phyloP scores from a whole-genome alignment of 2,329 filamentous ascomycete genomes.

The Hymenoscyphus occultus region DNA sequence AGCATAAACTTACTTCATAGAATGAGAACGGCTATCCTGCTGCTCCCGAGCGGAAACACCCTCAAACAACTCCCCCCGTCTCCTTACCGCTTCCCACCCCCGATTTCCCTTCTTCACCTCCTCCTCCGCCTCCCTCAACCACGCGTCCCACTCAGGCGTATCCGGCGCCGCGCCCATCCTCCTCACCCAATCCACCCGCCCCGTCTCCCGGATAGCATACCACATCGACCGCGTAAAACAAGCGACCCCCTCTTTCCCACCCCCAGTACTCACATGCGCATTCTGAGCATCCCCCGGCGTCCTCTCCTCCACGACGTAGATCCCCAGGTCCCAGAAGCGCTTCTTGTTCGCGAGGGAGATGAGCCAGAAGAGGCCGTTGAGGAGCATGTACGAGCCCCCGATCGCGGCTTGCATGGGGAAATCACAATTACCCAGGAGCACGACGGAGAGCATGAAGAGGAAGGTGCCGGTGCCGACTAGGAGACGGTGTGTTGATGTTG shows the following conservation, averaged over 20 bases:
- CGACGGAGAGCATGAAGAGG: constrained; percentile 58
- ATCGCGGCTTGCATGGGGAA: constrained; percentile 59
- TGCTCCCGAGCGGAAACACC: neutral
- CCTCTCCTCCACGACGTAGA: constrained; percentile 45
- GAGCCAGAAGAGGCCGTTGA: constrained; percentile 59
- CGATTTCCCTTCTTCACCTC: constrained; percentile 38
- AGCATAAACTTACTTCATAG: too few relatives aligned
- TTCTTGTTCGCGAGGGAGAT: constrained; percentile 38
- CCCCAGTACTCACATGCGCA: constrained; percentile 36
- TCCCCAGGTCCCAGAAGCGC: constrained; percentile 56
- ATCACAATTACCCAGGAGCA: constrained; percentile 60
- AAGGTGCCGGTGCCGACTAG: constrained; percentile 58
- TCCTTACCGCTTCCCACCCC: constrained; percentile 38
- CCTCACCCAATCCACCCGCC: constrained; percentile 51
- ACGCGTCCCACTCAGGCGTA: constrained; percentile 51
- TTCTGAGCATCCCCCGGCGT: constrained; percentile 41
- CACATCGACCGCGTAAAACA: constrained; percentile 57
- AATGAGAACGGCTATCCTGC: too few relatives aligned
- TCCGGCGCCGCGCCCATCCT: constrained; percentile 50
- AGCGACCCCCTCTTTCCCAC: constrained; percentile 41
- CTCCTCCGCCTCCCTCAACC: constrained; percentile 49
- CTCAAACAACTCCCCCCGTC: neutral
- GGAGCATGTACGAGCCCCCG: constrained; percentile 53
- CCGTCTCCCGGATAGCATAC: constrained; percentile 56
- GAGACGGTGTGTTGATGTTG: constrained; percentile 44